Base-by-base conservation (phyloP, 208 protist genomes). In the Crithidia expoeki region DNA sequence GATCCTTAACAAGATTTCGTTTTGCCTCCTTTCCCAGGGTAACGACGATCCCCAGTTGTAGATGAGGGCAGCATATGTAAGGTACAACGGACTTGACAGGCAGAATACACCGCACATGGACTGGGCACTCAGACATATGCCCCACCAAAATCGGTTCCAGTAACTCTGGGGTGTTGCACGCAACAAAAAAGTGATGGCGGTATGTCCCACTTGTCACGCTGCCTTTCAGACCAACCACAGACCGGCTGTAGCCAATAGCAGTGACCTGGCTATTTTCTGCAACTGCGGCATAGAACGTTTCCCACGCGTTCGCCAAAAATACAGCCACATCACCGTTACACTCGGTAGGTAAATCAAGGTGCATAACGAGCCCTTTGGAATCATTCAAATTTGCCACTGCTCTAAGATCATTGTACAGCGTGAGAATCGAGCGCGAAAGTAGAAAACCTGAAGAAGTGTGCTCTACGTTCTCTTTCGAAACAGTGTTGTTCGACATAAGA, bases 111-210 rank as follows among this genome's bases (percentile, higher is more conserved):
- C 68, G 64, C 44, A 83, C 14, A 16, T 30, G n/a, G 7, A 77
- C 61, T 1, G 52, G 60, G 19, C 46, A 77, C 14, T 72, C 62
- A 4, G 63, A 28, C 47, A 84, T 71, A 12, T 64, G 16, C 10
- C 16, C 27, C 16, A n/a, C 16, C 10, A 72, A 28, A 47, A 76
- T 19, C 11, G 50, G 47, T 52, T 60, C 46, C 4, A 70, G 44
- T 4, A 56, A 25, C 40, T 87, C 61, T 14, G 59, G 57, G n/a
- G 66, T 21, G 32, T 28, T 53, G 72, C 64, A 88, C 3, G 80
- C 82, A 17, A 79, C 72, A 71, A 91, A 95, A 80, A 93, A 93
- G 71, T 88, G 87, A 60, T 93, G 88, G 1, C 81, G 59, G 69
- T 84, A 89, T 5, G 79, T 84, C 9, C 82, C 83, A 9, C 51